These are phyloP conservation scores for Phialophora verrucosa DNA, from an alignment of 2,329 filamentous ascomycete genomes.

Conservation along the genomic window DNA sequence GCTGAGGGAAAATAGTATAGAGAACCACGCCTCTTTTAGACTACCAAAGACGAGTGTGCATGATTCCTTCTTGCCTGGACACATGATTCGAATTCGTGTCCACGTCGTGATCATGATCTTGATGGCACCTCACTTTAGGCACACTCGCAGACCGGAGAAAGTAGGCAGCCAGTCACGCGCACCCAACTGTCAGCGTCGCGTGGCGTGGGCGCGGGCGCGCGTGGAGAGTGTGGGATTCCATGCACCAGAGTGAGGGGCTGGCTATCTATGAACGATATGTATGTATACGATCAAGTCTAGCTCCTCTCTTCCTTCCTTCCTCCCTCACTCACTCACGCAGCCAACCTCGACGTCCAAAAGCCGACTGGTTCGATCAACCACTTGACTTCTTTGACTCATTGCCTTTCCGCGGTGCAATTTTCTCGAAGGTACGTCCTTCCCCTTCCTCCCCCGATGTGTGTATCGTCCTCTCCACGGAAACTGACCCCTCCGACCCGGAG, in stretches of 20 bases:
- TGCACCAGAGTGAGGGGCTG: neutral
- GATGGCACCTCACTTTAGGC: neutral
- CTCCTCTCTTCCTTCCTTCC: too few species aligned
- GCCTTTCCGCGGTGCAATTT: neutral
- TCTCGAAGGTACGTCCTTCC: too few species aligned
- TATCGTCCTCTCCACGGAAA: too few species aligned
- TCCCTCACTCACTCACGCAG: neutral
- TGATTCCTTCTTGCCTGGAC: neutral
- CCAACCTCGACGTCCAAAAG: neutral
- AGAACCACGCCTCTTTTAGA: neutral
- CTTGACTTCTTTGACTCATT: neutral
- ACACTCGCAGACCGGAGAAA: neutral
- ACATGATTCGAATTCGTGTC: neutral
- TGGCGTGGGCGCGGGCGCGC: neutral
- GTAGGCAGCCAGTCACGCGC: neutral
- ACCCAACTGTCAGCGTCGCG: neutral
- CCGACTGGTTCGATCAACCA: neutral
- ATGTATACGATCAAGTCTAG: neutral
- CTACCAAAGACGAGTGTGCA: neutral
- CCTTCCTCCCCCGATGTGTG: too few species aligned
- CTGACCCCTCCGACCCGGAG: too few species aligned
- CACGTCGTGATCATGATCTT: neutral
- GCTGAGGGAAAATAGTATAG: neutral
- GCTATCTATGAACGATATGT: neutral
- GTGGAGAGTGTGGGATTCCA: neutral